These are phyloP conservation scores for Rhizopogon roseolus DNA, from an alignment of 768 basidiomycete genomes.

Conservation along the genomic window DNA sequence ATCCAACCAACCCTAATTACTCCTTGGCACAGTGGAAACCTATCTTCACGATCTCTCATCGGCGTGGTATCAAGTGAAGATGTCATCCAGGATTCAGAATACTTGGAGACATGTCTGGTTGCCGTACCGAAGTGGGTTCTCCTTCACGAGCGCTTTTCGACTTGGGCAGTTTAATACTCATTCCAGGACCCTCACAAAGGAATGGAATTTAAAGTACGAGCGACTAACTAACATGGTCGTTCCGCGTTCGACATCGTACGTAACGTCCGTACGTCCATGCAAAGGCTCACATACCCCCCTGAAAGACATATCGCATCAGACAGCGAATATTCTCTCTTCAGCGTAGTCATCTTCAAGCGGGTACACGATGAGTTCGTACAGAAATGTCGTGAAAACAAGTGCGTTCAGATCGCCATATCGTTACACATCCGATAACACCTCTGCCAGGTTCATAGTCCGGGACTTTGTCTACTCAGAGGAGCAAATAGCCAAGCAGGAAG, in stretches of 20 bases:
- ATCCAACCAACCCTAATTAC: background rate
- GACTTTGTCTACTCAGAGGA: constrained; percentile 90
- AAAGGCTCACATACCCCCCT: constrained; percentile 3
- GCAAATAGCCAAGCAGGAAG: constrained; percentile 70
- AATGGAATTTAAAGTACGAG: constrained; percentile 90
- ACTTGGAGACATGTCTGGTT: constrained; percentile 86
- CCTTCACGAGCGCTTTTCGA: background rate
- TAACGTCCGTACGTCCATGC: constrained; percentile 11
- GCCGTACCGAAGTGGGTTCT: constrained; percentile 85
- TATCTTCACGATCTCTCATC: constrained; percentile 83
- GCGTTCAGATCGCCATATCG: constrained; percentile 14
- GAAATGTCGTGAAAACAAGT: constrained; percentile 96
- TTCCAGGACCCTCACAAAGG: constrained; percentile 69
- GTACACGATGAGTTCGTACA: constrained; percentile 91
- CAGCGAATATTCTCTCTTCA: constrained; percentile 83
- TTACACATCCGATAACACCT: background rate
- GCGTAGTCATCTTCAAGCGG: constrained; percentile 85
- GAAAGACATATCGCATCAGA: constrained; percentile 73
- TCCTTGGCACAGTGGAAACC: constrained; percentile 65
- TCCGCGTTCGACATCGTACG: constrained; percentile 84
- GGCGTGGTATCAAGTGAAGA: constrained; percentile 82
- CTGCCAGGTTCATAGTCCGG: constrained; percentile 80
- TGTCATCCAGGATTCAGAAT: constrained; percentile 87
- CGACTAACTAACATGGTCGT: constrained; percentile 86
- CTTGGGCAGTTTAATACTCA: constrained; percentile 9